phyloP scores from a whole-genome alignment of 2,329 filamentous ascomycete species.

The Beauveria caledonica region DNA sequence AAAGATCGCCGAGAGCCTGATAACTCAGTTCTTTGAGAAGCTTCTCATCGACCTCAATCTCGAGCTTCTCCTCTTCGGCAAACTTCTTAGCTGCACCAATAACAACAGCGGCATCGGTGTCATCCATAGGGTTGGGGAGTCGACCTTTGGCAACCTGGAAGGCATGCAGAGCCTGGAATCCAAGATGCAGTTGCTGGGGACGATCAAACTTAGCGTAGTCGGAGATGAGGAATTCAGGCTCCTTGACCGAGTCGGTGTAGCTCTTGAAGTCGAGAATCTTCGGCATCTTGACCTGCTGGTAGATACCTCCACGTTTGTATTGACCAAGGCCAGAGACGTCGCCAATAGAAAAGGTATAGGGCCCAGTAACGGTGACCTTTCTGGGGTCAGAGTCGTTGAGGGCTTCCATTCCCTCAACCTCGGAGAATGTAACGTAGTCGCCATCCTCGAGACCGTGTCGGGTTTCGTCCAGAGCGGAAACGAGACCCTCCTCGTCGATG shows the following conservation, averaged over 20 bases:
- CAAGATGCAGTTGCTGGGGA: constrained; percentile 82
- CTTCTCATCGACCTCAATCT: constrained; percentile 80
- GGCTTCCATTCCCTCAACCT: constrained; percentile 84
- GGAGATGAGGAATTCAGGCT: constrained; percentile 82
- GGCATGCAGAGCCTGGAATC: constrained; percentile 83
- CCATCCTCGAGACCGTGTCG: constrained; percentile 93
- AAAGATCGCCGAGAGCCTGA: constrained; percentile 85
- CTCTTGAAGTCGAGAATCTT: constrained; percentile 85
- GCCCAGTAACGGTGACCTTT: constrained; percentile 89
- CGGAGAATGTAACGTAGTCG: constrained; percentile 90
- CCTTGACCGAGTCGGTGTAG: constrained; percentile 68
- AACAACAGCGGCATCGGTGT: constrained; percentile 72
- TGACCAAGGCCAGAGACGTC: constrained; percentile 80
- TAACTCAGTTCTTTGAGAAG: constrained; percentile 88
- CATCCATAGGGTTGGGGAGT: constrained; percentile 75
- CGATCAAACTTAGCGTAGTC: constrained; percentile 98
- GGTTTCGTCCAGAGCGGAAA: constrained; percentile 90
- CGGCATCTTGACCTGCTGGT: constrained; percentile 97
- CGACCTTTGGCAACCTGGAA: constrained; percentile 70
- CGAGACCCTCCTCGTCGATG: constrained; percentile 82
- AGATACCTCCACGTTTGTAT: constrained; percentile 84
- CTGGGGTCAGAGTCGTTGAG: constrained; percentile 77
- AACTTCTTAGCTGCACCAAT: constrained; percentile 68
- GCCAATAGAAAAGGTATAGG: constrained; percentile 95
- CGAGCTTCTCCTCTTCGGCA: constrained; percentile 58